A percentile compares a stretch with the other conserved stretches of the same genome.
Conservation (phyloP, 2,329 filamentous ascomycete genomes). For the Pyrenochaeta sp. region DNA sequence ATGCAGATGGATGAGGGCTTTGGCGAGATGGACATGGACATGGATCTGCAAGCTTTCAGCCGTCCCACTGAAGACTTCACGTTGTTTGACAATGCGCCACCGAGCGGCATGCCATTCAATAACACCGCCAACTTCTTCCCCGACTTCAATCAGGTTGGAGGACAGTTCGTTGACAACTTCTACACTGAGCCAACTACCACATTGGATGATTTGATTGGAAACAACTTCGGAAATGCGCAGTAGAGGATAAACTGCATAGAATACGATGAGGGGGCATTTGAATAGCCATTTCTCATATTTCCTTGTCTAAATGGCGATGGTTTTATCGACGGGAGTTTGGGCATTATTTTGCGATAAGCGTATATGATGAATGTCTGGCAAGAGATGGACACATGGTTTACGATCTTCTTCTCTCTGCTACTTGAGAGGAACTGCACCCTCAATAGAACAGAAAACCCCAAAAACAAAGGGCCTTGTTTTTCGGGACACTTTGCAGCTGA, state of each 20-base stretch:
- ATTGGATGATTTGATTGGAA: slow-evolving; percentile 41
- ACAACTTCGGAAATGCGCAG: slow-evolving; percentile 27
- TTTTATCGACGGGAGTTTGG: slow-evolving; percentile 19
- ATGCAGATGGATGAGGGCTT: slow-evolving; percentile 71
- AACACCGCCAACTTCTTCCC: slow-evolving; percentile 47
- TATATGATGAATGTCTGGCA: slow-evolving; percentile 18
- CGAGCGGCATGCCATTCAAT: slow-evolving; percentile 31
- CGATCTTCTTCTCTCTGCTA: slow-evolving; percentile 23
- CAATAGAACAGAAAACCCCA: slow-evolving; percentile 43
- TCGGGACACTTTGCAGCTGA: slow-evolving; percentile 29
- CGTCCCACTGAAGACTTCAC: slow-evolving; percentile 65
- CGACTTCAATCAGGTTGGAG: slow-evolving; percentile 50
- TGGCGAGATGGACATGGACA: slow-evolving; percentile 52
- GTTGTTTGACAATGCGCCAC: slow-evolving; percentile 57
- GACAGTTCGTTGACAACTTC: slow-evolving; percentile 45
- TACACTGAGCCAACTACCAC: slow-evolving; percentile 37
- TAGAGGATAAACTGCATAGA: slow-evolving; percentile 21
- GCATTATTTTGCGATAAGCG: slow-evolving; percentile 23
- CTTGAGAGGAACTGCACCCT: slow-evolving; percentile 23
- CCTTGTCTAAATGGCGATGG: slow-evolving; percentile 16
- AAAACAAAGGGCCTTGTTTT: slow-evolving; percentile 43
- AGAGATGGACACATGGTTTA: slow-evolving; percentile 27
- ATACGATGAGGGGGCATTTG: slow-evolving; percentile 31
- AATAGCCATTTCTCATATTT: slow-evolving; percentile 24
- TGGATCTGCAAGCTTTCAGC: slow-evolving; percentile 39